Percentiles rank a stretch among this genome's conserved stretches.
phyloP scores from a whole-genome alignment of 2,329 filamentous ascomycete species.

The Talaromyces rugulosus region DNA sequence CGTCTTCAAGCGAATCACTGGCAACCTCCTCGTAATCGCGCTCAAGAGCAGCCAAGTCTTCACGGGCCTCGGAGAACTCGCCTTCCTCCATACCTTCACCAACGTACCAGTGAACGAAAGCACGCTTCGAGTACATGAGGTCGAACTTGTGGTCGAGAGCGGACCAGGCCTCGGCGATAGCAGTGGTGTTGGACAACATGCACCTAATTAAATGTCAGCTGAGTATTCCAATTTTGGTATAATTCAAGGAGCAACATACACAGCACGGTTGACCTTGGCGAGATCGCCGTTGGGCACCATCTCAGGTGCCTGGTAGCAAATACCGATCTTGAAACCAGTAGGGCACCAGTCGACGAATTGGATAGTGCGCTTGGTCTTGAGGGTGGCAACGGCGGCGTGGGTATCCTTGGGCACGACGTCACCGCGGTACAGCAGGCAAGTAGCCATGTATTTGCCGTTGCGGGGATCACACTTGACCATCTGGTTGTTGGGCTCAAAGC shows the following conservation, averaged over 20 bases:
- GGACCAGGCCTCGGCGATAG: conserved; percentile 97
- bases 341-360: conserved; percentile 99
- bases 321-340: conserved; percentile 99
- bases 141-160: conserved; percentile 97
- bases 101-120: conserved; percentile 99
- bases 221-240: neutral
- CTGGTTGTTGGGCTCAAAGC: conserved; percentile 99
- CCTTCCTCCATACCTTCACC: conserved; percentile 99
- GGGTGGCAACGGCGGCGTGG: conserved; percentile 83
- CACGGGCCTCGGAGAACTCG: conserved; percentile 98
- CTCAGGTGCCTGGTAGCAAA: conserved; percentile 98
- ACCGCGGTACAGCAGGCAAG: conserved; percentile 94
- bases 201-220: conserved; percentile 52
- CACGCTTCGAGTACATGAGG: conserved; percentile 99
- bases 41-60: conserved; percentile 96
- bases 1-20: conserved; percentile 84
- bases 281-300: conserved; percentile 95
- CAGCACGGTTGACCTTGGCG: conserved; percentile 95
- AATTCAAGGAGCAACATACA: conserved; percentile 58
- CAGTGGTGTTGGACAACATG: conserved; percentile 93
- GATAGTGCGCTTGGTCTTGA: conserved; percentile 99
- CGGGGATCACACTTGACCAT: conserved; percentile 99
- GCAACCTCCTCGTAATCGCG: conserved; percentile 99
- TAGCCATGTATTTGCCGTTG: conserved; percentile 99
- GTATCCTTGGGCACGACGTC: conserved; percentile 97